A percentile compares a stretch with the other conserved stretches of the same genome.
These are phyloP conservation scores for Phialemoniopsis sp. DNA, from an alignment of 2,329 filamentous ascomycete genomes.

Conservation along the genomic window DNA sequence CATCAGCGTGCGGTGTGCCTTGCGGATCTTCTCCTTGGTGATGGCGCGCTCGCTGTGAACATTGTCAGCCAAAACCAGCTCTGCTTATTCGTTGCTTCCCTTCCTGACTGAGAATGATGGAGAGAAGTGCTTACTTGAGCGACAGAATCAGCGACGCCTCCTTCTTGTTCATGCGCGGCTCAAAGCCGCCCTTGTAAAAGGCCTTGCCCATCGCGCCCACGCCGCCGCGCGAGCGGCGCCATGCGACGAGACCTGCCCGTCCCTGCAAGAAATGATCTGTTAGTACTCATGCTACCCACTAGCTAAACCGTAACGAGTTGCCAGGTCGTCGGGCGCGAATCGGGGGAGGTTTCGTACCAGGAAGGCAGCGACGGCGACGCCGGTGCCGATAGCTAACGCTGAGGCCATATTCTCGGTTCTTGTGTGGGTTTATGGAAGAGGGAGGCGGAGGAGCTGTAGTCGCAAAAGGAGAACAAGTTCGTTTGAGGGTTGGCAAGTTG, in stretches of 20 bases:
- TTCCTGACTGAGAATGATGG: background rate
- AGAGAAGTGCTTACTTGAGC: conserved; percentile 61
- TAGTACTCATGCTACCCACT: conserved; percentile 4
- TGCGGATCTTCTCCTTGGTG: conserved; percentile 90
- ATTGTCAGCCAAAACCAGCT: conserved; percentile 6
- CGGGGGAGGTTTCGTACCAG: conserved; percentile 35
- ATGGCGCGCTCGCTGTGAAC: conserved; percentile 71
- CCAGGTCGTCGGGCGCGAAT: background rate
- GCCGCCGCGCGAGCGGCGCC: conserved; percentile 75
- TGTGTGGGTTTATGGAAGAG: conserved; percentile 2
- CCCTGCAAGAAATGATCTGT: conserved; percentile 52
- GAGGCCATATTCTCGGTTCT: conserved; percentile 48
- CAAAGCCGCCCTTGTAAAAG: conserved; percentile 99
- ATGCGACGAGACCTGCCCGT: conserved; percentile 85
- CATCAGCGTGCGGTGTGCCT: conserved; percentile 94
- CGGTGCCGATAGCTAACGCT: conserved; percentile 52
- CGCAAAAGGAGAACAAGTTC: no score
- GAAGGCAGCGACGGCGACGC: conserved; percentile 62
- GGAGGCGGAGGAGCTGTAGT: no score
- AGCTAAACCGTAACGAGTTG: conserved; percentile 1
- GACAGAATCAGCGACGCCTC: conserved; percentile 90
- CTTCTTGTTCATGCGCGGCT: conserved; percentile 86
- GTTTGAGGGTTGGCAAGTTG: no score
- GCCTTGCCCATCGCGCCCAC: conserved; percentile 79
- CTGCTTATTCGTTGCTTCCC: background rate